Percentiles rank a stretch among this genome's conserved stretches.
Conservation (phyloP, 192 early-diverging fungal genomes). For the Backusella mclennaniae region DNA sequence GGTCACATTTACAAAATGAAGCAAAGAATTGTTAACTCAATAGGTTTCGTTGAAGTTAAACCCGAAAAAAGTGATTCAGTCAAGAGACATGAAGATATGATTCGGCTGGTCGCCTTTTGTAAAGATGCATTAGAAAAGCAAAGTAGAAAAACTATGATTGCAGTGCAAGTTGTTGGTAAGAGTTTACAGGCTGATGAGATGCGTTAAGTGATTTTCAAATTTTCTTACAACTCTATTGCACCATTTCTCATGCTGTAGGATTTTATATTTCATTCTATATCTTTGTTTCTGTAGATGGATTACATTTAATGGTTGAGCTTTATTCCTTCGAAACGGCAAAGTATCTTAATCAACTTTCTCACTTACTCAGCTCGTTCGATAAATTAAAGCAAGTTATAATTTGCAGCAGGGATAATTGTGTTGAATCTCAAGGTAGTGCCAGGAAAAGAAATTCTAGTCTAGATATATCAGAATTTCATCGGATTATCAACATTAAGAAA, state of each 20-base stretch:
- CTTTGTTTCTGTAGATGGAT: slow-evolving; percentile 5
- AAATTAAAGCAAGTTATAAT: neutral
- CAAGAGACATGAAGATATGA: slow-evolving; percentile 15
- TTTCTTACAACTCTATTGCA: neutral
- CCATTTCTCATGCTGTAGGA: neutral
- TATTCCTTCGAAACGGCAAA: neutral
- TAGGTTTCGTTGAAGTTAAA: slow-evolving; percentile 6
- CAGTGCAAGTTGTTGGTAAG: slow-evolving; percentile 14
- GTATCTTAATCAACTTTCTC: neutral
- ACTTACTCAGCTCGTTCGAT: neutral
- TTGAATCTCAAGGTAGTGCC: neutral
- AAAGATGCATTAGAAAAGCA: slow-evolving; percentile 12
- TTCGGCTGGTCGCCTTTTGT: slow-evolving; percentile 13
- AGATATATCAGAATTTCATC: neutral
- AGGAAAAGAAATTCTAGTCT: neutral
- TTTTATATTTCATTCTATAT: slow-evolving; percentile 4
- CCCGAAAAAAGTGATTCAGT: slow-evolving; percentile 9
- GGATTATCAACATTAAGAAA: neutral
- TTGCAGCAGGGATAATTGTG: neutral
- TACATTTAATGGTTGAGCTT: neutral
- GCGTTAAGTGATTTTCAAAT: neutral
- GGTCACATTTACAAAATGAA: slow-evolving; percentile 6
- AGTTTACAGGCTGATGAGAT: slow-evolving; percentile 9
- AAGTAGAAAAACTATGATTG: slow-evolving; percentile 17
- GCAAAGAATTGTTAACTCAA: neutral